Percentiles rank a stretch among this genome's conserved stretches.
phyloP scores from a whole-genome alignment of 305 asterid genomes.

The Coffea humblotiana region DNA sequence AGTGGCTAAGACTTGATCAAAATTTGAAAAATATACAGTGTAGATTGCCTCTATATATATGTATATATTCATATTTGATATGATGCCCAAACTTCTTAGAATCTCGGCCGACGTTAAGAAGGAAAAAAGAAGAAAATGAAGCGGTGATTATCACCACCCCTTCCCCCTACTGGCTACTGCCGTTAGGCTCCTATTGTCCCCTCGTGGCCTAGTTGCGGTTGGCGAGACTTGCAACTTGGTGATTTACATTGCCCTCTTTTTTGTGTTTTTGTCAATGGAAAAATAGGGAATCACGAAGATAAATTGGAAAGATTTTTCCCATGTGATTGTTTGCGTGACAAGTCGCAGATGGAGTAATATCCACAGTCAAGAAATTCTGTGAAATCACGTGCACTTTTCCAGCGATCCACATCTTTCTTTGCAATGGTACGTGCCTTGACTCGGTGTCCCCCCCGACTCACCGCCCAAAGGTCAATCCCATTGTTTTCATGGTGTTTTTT shows the following conservation, averaged over 20 bases:
- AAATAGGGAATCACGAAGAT: not conserved
- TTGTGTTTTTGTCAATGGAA: not conserved
- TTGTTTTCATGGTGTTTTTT: not conserved
- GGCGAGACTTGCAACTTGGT: not conserved
- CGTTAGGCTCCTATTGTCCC: not conserved
- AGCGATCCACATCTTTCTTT: not conserved
- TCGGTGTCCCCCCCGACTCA: not conserved
- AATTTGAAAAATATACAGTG: too few relatives aligned
- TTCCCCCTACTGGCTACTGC: not conserved
- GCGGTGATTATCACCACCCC: not conserved
- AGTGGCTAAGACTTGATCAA: too few relatives aligned
- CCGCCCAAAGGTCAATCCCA: constrained; percentile 3
- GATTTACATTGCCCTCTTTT: not conserved
- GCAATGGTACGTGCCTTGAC: not conserved
- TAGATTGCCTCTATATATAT: too few relatives aligned
- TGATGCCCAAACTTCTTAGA: too few relatives aligned
- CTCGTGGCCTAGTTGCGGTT: not conserved
- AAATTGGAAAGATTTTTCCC: not conserved
- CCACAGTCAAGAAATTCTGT: not conserved
- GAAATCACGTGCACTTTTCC: not conserved
- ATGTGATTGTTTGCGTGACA: not conserved
- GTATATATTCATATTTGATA: too few relatives aligned
- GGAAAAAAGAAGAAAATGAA: too few relatives aligned
- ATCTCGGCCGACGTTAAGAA: too few relatives aligned
- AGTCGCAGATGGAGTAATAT: not conserved